These are phyloP conservation scores for Kodamaea sagamina DNA, from an alignment of 805 yeast genomes.

Conservation along the genomic window DNA sequence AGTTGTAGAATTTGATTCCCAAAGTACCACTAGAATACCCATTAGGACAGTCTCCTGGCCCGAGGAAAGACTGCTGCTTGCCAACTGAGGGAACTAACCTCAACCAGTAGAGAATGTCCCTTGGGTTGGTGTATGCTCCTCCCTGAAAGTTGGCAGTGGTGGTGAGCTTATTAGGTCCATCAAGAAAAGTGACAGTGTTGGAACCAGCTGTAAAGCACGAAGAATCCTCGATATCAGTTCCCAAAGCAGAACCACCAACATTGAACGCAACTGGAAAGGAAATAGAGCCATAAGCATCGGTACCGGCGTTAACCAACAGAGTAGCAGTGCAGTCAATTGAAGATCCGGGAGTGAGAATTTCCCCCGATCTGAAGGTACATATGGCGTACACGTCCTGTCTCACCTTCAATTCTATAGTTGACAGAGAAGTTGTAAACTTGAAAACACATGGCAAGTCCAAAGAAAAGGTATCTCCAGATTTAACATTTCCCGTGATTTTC, in stretches of 20 bases:
- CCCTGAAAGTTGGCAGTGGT: conserved; percentile 14
- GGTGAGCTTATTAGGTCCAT: conserved; percentile 18
- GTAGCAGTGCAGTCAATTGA: conserved; percentile 17
- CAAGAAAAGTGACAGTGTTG: conserved; percentile 19
- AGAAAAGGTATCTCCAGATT: conserved; percentile 20
- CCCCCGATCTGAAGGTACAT: conserved; percentile 21
- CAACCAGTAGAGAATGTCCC: background rate
- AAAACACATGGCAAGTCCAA: conserved; percentile 20
- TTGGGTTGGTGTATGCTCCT: too few species aligned
- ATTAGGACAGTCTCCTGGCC: conserved; percentile 20
- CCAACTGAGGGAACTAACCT: conserved; percentile 16
- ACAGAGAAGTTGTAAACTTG: conserved; percentile 15
- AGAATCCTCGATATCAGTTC: conserved; percentile 14
- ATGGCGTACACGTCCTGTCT: conserved; percentile 21
- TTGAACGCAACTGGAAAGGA: conserved; percentile 19
- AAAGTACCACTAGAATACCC: conserved; percentile 26
- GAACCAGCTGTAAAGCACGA: conserved; percentile 11
- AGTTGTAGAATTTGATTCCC: conserved; percentile 19
- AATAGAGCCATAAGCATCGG: conserved; percentile 21
- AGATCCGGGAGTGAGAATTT: conserved; percentile 13
- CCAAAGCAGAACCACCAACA: conserved; percentile 18
- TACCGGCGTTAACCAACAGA: conserved; percentile 14
- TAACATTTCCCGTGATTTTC: conserved; percentile 16
- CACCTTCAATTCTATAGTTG: conserved; percentile 11
- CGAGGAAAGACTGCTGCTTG: conserved; percentile 12